Percentiles rank a stretch among this genome's conserved stretches.
These are phyloP conservation scores for Bisporella sp. DNA, from an alignment of 2,329 filamentous ascomycete species.

Conservation along the genomic window DNA sequence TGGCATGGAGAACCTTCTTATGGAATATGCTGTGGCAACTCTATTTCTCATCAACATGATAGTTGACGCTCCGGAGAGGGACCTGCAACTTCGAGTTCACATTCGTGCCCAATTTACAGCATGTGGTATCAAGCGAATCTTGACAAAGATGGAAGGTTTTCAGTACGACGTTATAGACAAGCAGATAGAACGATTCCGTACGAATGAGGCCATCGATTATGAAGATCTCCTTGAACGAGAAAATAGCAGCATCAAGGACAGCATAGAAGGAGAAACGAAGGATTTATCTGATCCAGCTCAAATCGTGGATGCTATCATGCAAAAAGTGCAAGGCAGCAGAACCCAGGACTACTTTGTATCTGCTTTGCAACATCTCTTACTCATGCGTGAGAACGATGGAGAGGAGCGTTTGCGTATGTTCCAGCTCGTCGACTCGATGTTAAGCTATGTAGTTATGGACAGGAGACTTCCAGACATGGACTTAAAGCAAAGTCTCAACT, in stretches of 20 bases:
- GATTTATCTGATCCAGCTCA: slow-evolving; percentile 90
- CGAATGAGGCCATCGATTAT: slow-evolving; percentile 96
- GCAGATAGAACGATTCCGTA: slow-evolving; percentile 88
- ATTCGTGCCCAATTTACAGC: slow-evolving; percentile 93
- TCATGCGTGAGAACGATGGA: slow-evolving; percentile 85
- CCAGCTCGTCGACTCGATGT: slow-evolving; percentile 96
- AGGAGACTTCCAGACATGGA: slow-evolving; percentile 92
- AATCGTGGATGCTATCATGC: slow-evolving; percentile 89
- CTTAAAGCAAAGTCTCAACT: slow-evolving; percentile 94
- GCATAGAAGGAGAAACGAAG: slow-evolving; percentile 58
- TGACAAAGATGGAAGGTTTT: slow-evolving; percentile 96
- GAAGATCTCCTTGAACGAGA: slow-evolving; percentile 93
- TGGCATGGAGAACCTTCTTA: slow-evolving; percentile 96
- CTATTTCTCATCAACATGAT: slow-evolving; percentile 96
- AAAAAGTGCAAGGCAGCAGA: slow-evolving; percentile 73
- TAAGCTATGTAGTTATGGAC: slow-evolving; percentile 98
- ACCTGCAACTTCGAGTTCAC: slow-evolving; percentile 86
- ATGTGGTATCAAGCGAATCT: slow-evolving; percentile 88
- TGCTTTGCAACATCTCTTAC: slow-evolving; percentile 86
- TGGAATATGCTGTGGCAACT: slow-evolving; percentile 97
- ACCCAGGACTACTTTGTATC: slow-evolving; percentile 95
- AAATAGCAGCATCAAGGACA: slow-evolving; percentile 84
- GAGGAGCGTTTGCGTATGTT: slow-evolving; percentile 94
- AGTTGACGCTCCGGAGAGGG: slow-evolving; percentile 81
- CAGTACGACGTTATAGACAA: slow-evolving; percentile 98